Base-by-base conservation (phyloP, 805 yeast genomes). In the Pichia cephalocereana region DNA sequence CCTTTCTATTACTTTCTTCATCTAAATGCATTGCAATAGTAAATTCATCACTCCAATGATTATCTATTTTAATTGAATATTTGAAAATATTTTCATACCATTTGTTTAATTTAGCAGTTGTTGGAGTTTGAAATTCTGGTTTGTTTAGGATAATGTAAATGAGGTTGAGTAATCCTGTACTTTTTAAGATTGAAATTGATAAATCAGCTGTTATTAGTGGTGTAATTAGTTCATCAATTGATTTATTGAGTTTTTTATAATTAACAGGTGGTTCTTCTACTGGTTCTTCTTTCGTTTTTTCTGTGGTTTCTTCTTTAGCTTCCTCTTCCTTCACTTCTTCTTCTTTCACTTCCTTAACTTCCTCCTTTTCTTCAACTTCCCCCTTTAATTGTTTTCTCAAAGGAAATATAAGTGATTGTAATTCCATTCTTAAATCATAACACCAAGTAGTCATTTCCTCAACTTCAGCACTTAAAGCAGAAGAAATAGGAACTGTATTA, bases 61-160 rank as follows among this genome's bases (percentile, higher is more conserved):
- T 62, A 43, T 69, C 70, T 4, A 53, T 57, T 3, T 51, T 51
- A 30, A 70, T 57, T 6, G 50, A 51, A 8, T 64, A 44, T 7
- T 52, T 61, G 42, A 65, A 64, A 56, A 62, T 59, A 8, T 54
- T 49, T 2, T 46, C 6, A 40, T 66, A 60, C 53, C 57, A 54
- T 9, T 50, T 46, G 9, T 48, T 44, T 12, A 61, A 48, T 32
- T 54, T 56, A 38, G 49, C 54, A 18, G 51, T 51, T 37, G 50
- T 52, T 4, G 55, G 40, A 0, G 49, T 38, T 18, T 59, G 50
- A 23, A 59, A 50, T 48, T 69, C 71, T 2, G 73, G 72, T 50
- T 68, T 68, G 44, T 58, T 67, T 48, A 71, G 54, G 10, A 69
- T 54, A 19, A 58, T 55, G 26, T 61, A 52, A 19, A 71, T 47